Evolutionary conservation across 2,329 filamentous ascomycete genomes (phyloP).

Genomic region (Endocalyx cinctus): DNA sequence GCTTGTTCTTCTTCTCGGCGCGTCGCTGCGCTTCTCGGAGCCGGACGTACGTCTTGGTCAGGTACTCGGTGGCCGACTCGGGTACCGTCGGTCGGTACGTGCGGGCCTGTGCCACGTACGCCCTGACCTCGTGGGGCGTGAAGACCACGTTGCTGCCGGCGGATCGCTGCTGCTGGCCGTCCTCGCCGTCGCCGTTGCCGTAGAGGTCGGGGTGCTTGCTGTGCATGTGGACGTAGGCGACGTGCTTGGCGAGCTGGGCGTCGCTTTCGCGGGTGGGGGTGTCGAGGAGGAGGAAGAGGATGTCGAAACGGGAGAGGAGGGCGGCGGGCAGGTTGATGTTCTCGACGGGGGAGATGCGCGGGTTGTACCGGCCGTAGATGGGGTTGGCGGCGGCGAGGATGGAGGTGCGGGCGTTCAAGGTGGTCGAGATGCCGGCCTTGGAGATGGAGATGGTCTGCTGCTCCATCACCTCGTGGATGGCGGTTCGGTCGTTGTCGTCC

Average conservation of each 20-base stretch:
- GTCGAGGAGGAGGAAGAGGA: slow-evolving; percentile 95
- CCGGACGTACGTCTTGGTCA: slow-evolving; percentile 93
- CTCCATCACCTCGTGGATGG: slow-evolving; percentile 86
- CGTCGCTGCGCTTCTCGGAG: slow-evolving; percentile 89
- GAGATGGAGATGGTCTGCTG: slow-evolving; percentile 84
- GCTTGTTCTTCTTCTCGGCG: slow-evolving; percentile 85
- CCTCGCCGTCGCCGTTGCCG: slow-evolving; percentile 38
- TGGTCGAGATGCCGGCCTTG: slow-evolving; percentile 67
- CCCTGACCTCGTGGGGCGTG: slow-evolving; percentile 85
- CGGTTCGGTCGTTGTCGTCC: slow-evolving; percentile 77
- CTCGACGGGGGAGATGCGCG: slow-evolving; percentile 91
- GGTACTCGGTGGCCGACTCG: slow-evolving; percentile 84
- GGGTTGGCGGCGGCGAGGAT: slow-evolving; percentile 96
- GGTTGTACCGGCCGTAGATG: slow-evolving; percentile 96
- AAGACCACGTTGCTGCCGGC: slow-evolving; percentile 81
- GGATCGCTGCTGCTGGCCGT: slow-evolving; percentile 26
- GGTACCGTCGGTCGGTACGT: slow-evolving; percentile 85
- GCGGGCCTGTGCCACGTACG: slow-evolving; percentile 90
- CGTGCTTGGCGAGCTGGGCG: slow-evolving; percentile 90
- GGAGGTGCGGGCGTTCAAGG: slow-evolving; percentile 90
- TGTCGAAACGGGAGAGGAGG: slow-evolving; percentile 91
- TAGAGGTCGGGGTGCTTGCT: slow-evolving; percentile 80
- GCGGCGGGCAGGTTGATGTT: slow-evolving; percentile 99
- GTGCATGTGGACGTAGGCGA: slow-evolving; percentile 96
- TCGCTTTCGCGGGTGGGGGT: slow-evolving; percentile 86